phyloP scores from a whole-genome alignment of 805 yeast species.

The Teunomyces gatunensis region DNA sequence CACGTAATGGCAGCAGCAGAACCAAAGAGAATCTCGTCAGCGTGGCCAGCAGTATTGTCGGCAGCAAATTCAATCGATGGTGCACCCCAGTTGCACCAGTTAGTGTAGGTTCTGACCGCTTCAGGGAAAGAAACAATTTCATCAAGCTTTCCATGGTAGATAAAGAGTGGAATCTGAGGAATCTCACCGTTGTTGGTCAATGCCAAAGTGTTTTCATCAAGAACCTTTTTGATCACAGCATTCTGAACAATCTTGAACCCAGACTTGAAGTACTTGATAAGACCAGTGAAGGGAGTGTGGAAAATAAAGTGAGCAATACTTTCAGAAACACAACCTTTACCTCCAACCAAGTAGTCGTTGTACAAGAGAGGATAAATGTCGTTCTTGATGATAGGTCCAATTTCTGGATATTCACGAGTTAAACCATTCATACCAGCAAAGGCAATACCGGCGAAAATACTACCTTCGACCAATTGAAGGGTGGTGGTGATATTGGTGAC shows the following conservation, averaged over 20 bases:
- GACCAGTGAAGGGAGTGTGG: constrained; percentile 14
- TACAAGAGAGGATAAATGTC: not conserved
- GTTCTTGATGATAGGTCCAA: not conserved
- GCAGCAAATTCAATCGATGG: constrained; percentile 26
- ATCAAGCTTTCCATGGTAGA: constrained; percentile 11
- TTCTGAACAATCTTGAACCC: constrained; percentile 17
- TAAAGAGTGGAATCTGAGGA: constrained; percentile 11
- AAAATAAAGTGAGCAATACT: constrained; percentile 8
- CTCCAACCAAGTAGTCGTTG: not conserved
- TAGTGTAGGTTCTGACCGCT: constrained; percentile 17
- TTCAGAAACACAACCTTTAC: not conserved
- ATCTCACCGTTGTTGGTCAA: constrained; percentile 9
- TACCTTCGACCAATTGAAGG: constrained; percentile 22
- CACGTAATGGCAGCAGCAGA: constrained; percentile 16
- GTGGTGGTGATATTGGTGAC: constrained; percentile 33
- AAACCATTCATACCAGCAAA: constrained; percentile 31
- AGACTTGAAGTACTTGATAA: constrained; percentile 6
- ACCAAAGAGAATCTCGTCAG: constrained; percentile 12
- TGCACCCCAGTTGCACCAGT: constrained; percentile 27
- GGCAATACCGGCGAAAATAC: constrained; percentile 27
- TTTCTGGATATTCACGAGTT: constrained; percentile 28
- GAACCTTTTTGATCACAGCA: constrained; percentile 11
- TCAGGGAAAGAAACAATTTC: constrained; percentile 11
- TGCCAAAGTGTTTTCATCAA: constrained; percentile 23
- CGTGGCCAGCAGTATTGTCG: constrained; percentile 24